Evolutionary conservation across 1,284 basidiomycete genomes (phyloP), one percentile per base, ranked within the genome.

Genomic region (Sphagnurus paluster): DNA sequence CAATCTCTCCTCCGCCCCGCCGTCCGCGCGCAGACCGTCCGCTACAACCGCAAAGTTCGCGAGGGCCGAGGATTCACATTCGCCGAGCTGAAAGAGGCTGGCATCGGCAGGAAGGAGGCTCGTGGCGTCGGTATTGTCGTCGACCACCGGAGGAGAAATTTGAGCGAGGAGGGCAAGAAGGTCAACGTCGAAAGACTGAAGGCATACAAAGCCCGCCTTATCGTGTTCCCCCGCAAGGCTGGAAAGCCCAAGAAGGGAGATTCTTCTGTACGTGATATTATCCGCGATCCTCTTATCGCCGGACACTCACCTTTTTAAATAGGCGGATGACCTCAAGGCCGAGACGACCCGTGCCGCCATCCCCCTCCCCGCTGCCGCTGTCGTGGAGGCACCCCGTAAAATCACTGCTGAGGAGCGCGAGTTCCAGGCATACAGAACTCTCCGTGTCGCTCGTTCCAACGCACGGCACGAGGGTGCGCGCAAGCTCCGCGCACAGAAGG

Each of bases 11-110:
- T 99, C 64, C 94, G 97, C 65, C 96, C 96, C 48, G 96, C 95
- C 56, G 97, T 99, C 63, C 94, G 93, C 70, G 94, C 81, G 59
- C 95, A 93, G 65, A 98, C 96, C 50, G 82, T 98, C 63, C 93
- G 94, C 63, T 99, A 99, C 90, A 99, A 99, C 84, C 87, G 90
- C 74, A 97, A 98, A 76, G 70, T 99, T 65, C 92, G 96, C 60
- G 92, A 95, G 72, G 96, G 96, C 56, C 92, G 94, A 63, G 96
- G 96, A 55, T 99, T 99, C 82, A 96, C 96, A 56, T 72, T 93
- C 46, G 83, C 84, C 52, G 96, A 99, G 75, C 81, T 99, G 69
- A 98, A 96, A 82, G 92, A 90, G 67, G 97, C 96, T 56, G 97
- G 97, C 51, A 82, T 99, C 67, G 86, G 89, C 63, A 87, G 83